Evolutionary conservation across 495 filamentous ascomycete species (phyloP), one percentile per base, ranked within the genome.

Genomic region (Neurospora tetrasperma): DNA sequence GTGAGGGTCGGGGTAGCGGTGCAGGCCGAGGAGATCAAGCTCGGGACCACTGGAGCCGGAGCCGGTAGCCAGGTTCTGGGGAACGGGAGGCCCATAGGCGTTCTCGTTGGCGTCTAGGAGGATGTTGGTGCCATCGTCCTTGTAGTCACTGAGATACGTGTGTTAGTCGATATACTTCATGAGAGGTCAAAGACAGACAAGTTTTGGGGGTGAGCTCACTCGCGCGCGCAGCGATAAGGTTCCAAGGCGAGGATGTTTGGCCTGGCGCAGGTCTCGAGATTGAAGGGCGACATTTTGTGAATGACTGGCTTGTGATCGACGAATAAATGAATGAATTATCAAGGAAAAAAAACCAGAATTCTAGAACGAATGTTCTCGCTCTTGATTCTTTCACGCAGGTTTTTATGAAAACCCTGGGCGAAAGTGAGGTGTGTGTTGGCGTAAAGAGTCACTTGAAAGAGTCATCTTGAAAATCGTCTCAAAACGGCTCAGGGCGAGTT

Each of bases 71-170:
- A 79, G 69, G 42, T 77, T 73, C 46, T 74, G 70, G 35, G 81
- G 75, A 71, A 86, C 79, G 16, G 89, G 88, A 1, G 96, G 94
- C 2, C 96, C 96, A 82, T 91, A 97, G 70, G 96, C 94, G 79
- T 98, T 99, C 82, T 99, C 96, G 76, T 99, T 99, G 72, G 96
- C 96, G 79, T 99, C 96, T 73, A 99, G 92, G 40, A 99, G 89
- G 72, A 98, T 90, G 80, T 98, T 98, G 68, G 91, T 97, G 75
- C 96, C 96, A 78, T 99, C 92, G 79, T 99, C 96, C 86, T 98
- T 97, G 87, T 98, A 98, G 88, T 99, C 94, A 86, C 93, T 97
- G 81, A 69, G 59, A 42, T 54, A 54, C 10, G 38, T 73, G 73
- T 79, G 73, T 76, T 85, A 81, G 85, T 71, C 38, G 72, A 54